Percentiles rank a stretch among this genome's conserved stretches.
phyloP scores from a whole-genome alignment of 176 grass and related monocot species.

The Avena atlantica region DNA sequence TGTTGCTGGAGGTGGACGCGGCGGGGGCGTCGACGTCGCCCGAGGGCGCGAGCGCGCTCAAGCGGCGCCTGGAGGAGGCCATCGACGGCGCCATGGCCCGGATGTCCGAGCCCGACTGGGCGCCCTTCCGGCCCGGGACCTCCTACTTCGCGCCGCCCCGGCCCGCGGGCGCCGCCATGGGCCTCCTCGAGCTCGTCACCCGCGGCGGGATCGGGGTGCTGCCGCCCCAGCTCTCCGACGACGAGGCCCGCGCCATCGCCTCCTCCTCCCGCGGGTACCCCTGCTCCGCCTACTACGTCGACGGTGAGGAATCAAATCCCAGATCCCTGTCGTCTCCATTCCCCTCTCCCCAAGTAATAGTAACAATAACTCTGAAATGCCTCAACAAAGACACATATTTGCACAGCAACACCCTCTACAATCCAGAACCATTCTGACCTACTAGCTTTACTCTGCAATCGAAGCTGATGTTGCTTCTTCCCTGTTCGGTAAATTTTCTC shows the following conservation, averaged over 20 bases:
- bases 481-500: not conserved
- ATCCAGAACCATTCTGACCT: not conserved
- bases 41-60: slow-evolving; percentile 15
- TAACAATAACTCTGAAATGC: not conserved
- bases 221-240: slow-evolving; percentile 31
- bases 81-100: slow-evolving; percentile 59
- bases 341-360: slow-evolving; percentile 11
- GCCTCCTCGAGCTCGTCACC: slow-evolving; percentile 41
- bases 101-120: slow-evolving; percentile 56
- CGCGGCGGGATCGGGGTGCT: not conserved
- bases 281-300: slow-evolving; percentile 56
- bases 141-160: slow-evolving; percentile 59
- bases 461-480: not conserved
- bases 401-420: not conserved
- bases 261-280: slow-evolving; percentile 51
- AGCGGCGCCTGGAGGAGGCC: slow-evolving; percentile 51
- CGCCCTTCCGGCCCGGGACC: slow-evolving; percentile 61
- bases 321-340: slow-evolving; percentile 16
- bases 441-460: not conserved
- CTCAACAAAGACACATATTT: not conserved
- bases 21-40: slow-evolving; percentile 4
- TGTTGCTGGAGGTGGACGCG: slow-evolving; percentile 29
- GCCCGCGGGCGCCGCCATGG: slow-evolving; percentile 32
- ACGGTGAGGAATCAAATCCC: slow-evolving; percentile 28
- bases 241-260: slow-evolving; percentile 54